phyloP scores from a whole-genome alignment of 1,284 basidiomycete species.

The Moesziomyces sp. region DNA sequence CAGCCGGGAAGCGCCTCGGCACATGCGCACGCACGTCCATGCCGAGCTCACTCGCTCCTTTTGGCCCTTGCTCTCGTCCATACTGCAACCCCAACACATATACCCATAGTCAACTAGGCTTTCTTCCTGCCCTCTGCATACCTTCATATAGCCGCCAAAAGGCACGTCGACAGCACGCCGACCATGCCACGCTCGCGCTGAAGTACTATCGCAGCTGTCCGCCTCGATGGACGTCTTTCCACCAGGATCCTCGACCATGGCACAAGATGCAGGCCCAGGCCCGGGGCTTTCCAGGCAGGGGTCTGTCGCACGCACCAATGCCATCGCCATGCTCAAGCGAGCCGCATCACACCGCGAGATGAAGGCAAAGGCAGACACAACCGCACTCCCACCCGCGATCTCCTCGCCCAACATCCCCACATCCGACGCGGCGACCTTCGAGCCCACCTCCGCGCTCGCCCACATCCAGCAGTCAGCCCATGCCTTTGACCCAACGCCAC shows the following conservation, averaged over 20 bases:
- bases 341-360: slow-evolving; percentile 58
- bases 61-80: no score
- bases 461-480: no score
- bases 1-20: no score
- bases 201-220: neutral
- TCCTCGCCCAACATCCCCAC: neutral
- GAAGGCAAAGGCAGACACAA: slow-evolving; percentile 29
- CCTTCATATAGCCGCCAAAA: no score
- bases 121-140: no score
- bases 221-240: slow-evolving; percentile 1
- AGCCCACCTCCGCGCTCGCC: neutral
- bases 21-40: no score
- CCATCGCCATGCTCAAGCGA: slow-evolving; percentile 57
- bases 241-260: slow-evolving; percentile 13
- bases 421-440: neutral
- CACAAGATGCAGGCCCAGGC: slow-evolving; percentile 5
- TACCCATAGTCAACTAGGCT: no score
- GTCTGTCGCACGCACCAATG: slow-evolving; percentile 47
- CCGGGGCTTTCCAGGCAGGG: slow-evolving; percentile 16
- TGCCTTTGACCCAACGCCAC: no score
- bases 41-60: no score
- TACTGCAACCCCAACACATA: no score
- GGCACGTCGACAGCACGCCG: no score
- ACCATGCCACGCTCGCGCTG: no score
- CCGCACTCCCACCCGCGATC: slow-evolving; percentile 14